A percentile compares a stretch with the other conserved stretches of the same genome.
Evolutionary conservation across 805 yeast genomes (phyloP).

Genomic region (Schwanniomyces occidentalis): DNA sequence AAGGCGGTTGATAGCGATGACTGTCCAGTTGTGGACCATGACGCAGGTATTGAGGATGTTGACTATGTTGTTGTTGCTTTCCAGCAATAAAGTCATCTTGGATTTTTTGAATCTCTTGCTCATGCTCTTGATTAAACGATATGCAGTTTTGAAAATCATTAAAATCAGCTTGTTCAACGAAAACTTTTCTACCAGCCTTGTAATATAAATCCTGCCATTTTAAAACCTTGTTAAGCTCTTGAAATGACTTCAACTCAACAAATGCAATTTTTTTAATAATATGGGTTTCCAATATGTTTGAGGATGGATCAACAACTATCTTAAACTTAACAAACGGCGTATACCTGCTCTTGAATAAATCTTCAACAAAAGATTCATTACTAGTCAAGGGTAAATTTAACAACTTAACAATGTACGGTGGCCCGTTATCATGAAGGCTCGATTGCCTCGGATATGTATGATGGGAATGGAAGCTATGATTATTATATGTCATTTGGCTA

Average conservation of each 20-base stretch:
- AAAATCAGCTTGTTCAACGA: slow-evolving; percentile 41
- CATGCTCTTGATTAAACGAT: slow-evolving; percentile 37
- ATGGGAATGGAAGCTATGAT: slow-evolving; percentile 7
- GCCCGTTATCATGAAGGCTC: slow-evolving; percentile 28
- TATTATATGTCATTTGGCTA: slow-evolving; percentile 8
- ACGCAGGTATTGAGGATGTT: slow-evolving; percentile 7
- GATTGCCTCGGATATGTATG: slow-evolving; percentile 9
- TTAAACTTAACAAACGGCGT: slow-evolving; percentile 60
- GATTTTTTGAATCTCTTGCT: slow-evolving; percentile 27
- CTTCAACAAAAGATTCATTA: slow-evolving; percentile 51
- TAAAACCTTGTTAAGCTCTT: slow-evolving; percentile 56
- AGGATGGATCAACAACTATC: slow-evolving; percentile 54
- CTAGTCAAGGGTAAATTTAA: slow-evolving; percentile 58
- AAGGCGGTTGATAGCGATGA: neutral
- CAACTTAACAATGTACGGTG: slow-evolving; percentile 69
- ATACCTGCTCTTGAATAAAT: slow-evolving; percentile 63
- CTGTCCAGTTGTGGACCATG: slow-evolving; percentile 3
- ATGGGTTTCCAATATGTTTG: slow-evolving; percentile 36
- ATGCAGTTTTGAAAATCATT: slow-evolving; percentile 41
- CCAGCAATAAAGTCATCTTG: slow-evolving; percentile 30
- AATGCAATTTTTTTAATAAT: slow-evolving; percentile 59
- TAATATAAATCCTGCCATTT: slow-evolving; percentile 64
- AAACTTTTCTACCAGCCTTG: slow-evolving; percentile 39
- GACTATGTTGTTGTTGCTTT: slow-evolving; percentile 11
- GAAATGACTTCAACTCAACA: slow-evolving; percentile 53